phyloP scores from a whole-genome alignment of 2,329 filamentous ascomycete genomes.

The Phyllosticta citriasiana region DNA sequence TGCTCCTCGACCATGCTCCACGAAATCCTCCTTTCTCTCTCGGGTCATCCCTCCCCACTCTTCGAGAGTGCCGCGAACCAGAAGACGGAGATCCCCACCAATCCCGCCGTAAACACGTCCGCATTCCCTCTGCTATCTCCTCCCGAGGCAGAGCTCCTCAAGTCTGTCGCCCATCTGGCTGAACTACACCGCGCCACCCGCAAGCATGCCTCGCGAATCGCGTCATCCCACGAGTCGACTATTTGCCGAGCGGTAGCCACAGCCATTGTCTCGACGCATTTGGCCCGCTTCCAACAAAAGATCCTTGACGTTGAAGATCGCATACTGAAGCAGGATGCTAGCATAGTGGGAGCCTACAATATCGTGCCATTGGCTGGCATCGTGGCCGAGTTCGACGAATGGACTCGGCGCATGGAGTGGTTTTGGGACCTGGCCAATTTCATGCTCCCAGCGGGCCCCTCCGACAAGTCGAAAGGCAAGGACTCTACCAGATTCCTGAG shows the following conservation, averaged over 20 bases:
- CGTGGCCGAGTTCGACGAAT: conserved; percentile 74
- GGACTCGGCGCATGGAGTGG: conserved; percentile 80
- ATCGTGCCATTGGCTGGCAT: conserved; percentile 86
- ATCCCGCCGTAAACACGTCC: conserved; percentile 21
- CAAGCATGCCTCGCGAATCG: conserved; percentile 55
- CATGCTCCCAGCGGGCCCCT: conserved; percentile 42
- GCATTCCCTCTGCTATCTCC: conserved; percentile 51
- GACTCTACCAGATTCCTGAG: conserved; percentile 44
- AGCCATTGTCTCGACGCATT: conserved; percentile 62
- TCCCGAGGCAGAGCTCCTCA: conserved; percentile 72
- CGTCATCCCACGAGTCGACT: conserved; percentile 62
- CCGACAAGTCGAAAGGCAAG: conserved; percentile 11
- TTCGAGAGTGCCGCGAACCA: conserved; percentile 43
- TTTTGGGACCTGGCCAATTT: conserved; percentile 64
- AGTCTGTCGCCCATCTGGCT: conserved; percentile 66
- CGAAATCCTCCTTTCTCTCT: conserved; percentile 94
- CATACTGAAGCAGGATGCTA: conserved; percentile 67
- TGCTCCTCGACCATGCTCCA: conserved; percentile 63
- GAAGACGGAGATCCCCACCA: conserved; percentile 17
- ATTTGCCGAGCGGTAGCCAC: conserved; percentile 83
- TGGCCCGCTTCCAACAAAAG: conserved; percentile 71
- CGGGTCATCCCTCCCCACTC: conserved; percentile 83
- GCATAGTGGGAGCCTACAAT: conserved; percentile 78
- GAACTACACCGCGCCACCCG: conserved; percentile 66
- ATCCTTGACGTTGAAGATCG: conserved; percentile 74